These are phyloP conservation scores for Triticum timopheevii DNA, from an alignment of 176 grass and related monocot species.

Conservation along the genomic window DNA sequence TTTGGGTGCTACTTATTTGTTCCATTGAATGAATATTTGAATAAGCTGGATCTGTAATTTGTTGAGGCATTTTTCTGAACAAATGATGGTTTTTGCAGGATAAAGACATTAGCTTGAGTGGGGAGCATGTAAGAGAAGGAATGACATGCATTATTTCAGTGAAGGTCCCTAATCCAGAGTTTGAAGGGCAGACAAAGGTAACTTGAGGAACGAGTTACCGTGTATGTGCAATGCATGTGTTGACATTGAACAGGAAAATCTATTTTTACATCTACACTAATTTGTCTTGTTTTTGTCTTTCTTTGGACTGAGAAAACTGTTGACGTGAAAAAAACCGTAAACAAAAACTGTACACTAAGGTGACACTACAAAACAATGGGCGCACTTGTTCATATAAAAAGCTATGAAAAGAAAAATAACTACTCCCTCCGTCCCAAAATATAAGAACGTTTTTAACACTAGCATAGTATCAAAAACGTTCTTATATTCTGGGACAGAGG, in stretches of 20 bases:
- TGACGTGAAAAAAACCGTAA: background rate
- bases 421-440: background rate
- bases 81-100: conserved; percentile 51
- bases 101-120: conserved; percentile 89
- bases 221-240: background rate
- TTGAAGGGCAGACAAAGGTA: conserved; percentile 99
- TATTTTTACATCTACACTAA: background rate
- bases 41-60: background rate
- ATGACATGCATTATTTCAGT: conserved; percentile 90
- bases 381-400: background rate
- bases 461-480: no score
- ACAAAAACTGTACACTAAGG: background rate
- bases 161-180: conserved; percentile 94
- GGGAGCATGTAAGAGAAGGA: conserved; percentile 98
- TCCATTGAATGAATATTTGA: conserved; percentile 3
- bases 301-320: background rate
- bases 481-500: no score
- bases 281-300: background rate
- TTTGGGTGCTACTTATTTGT: conserved; percentile 15
- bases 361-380: background rate
- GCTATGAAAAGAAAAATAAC: background rate
- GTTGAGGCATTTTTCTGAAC: background rate
- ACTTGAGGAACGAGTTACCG: background rate
- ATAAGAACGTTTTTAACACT: no score
- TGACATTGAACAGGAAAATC: background rate